Base-by-base conservation (phyloP, 306 rosid species). In the Rubus idaeus region DNA sequence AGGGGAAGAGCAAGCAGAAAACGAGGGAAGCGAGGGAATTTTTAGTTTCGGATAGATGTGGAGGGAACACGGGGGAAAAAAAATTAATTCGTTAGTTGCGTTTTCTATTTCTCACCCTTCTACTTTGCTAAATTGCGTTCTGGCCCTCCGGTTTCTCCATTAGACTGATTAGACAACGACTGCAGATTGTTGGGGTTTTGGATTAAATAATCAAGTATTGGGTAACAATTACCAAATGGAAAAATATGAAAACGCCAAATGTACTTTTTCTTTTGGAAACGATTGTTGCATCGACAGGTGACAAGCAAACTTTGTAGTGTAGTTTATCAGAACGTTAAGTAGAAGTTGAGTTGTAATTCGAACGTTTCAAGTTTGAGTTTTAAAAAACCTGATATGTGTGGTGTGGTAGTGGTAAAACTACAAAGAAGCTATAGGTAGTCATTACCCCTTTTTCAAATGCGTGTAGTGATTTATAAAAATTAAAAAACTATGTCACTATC, bases 21-120 rank as follows among this genome's bases (percentile, higher is more conserved):
- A 93, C 95, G 98, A 93, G 98, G 98, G 97, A 91, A 91, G 95
- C 52, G 97, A 92, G 97, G 98, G 97, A 92, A 89, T 88, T 96
- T 61, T 90, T 90, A 86, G 86, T 92, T 74, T 92, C 94, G 92
- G 98, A 89, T 88, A 83, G 94, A 87, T 91, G 97, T 96, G 99
- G 99, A 96, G 99, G 99, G 99, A 92, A 96, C 76, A 65, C 50
- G 57, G 87, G 63, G 80, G 65, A 76, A 83, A 77, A 79, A 56
- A 74, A 37, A 64, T 64, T 41, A 40, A 50, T 71, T 47, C 75
- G 71, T 55, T 11, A 5, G 2, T 14, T 11, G 21, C 1, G 40
- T 67, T 80, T 83, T 81, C 70, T 47, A 49, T 14, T 87, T 82
- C 70, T 2, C 7, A 61, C 91, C 88, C 47, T 37, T 1, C 0